phyloP scores from a whole-genome alignment of 2,329 filamentous ascomycete species.

The Neonectria ditissima region DNA sequence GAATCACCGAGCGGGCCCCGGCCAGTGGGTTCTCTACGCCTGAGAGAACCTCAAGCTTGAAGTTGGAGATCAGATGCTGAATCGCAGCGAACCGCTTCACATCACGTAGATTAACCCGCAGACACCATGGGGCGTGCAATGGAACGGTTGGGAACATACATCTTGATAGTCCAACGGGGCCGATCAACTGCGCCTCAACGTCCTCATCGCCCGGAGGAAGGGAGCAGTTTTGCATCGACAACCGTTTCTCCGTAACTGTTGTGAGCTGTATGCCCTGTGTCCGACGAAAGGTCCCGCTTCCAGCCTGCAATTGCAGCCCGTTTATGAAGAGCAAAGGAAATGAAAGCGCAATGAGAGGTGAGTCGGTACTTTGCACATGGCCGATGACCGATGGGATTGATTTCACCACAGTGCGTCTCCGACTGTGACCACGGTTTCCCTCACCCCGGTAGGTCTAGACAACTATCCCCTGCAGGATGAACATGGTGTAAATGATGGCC shows the following conservation, averaged over 20 bases:
- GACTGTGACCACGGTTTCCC: conserved; percentile 29
- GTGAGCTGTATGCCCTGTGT: conserved; percentile 13
- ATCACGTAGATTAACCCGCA: conserved; percentile 13
- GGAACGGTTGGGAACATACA: not conserved
- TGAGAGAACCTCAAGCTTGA: conserved; percentile 35
- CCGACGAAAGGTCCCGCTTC: conserved; percentile 13
- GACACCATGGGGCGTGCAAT: conserved; percentile 6
- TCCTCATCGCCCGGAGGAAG: conserved; percentile 20
- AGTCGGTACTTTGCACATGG: conserved; percentile 20
- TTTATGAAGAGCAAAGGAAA: conserved; percentile 18
- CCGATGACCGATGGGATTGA: conserved; percentile 18
- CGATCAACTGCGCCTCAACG: not conserved
- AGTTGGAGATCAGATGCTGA: conserved; percentile 24
- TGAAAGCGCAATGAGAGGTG: conserved; percentile 20
- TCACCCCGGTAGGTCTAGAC: conserved; percentile 35
- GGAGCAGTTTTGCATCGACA: conserved; percentile 8
- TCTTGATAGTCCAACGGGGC: not conserved
- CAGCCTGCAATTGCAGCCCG: conserved; percentile 12
- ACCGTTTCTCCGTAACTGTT: conserved; percentile 19
- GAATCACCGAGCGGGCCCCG: conserved; percentile 33
- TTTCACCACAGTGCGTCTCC: conserved; percentile 29
- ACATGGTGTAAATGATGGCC: conserved; percentile 32
- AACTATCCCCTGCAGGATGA: conserved; percentile 41
- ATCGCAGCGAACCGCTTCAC: conserved; percentile 13
- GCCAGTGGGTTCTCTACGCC: conserved; percentile 33